Percentiles rank a stretch among this genome's conserved stretches.
Evolutionary conservation across 1,284 basidiomycete genomes (phyloP).

Genomic region (Microbotryum intermedium): DNA sequence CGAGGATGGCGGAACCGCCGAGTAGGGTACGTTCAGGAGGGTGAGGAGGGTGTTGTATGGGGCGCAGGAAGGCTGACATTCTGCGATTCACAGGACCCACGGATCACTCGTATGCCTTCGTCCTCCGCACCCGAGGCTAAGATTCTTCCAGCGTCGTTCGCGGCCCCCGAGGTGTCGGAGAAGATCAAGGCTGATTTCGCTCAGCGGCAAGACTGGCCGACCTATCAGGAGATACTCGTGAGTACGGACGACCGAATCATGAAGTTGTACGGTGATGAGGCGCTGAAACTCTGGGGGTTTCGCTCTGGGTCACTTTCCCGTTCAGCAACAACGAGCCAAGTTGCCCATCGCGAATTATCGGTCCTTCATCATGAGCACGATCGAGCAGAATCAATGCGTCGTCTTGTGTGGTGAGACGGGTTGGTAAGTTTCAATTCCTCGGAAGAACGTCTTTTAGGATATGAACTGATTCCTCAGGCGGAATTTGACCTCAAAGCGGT

Average conservation of each 20-base stretch:
- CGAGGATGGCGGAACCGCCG: conserved; percentile 27
- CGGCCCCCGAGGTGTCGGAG: conserved; percentile 24
- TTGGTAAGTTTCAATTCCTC: conserved; percentile 50
- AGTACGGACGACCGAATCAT: conserved; percentile 35
- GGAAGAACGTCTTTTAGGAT: neutral
- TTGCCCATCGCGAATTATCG: conserved; percentile 86
- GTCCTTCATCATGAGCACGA: conserved; percentile 59
- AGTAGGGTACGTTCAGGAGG: conserved; percentile 22
- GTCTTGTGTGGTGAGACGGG: conserved; percentile 97
- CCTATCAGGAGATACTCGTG: conserved; percentile 83
- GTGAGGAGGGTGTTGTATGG: conserved; percentile 15
- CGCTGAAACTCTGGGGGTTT: neutral
- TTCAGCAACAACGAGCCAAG: conserved; percentile 25
- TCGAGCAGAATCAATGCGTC: conserved; percentile 75
- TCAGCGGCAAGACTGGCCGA: conserved; percentile 51
- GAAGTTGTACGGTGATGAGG: neutral
- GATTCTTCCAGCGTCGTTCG: neutral
- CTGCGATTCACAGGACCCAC: conserved; percentile 7
- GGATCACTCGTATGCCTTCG: conserved; percentile 3
- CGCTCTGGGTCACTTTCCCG: no score
- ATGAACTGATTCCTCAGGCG: neutral
- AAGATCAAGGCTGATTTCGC: conserved; percentile 53
- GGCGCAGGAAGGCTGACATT: neutral
- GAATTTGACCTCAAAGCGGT: conserved; percentile 52
- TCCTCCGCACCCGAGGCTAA: neutral